Base-by-base conservation (phyloP, 148 eudicot genomes). In the Vaccinium darrowii region DNA sequence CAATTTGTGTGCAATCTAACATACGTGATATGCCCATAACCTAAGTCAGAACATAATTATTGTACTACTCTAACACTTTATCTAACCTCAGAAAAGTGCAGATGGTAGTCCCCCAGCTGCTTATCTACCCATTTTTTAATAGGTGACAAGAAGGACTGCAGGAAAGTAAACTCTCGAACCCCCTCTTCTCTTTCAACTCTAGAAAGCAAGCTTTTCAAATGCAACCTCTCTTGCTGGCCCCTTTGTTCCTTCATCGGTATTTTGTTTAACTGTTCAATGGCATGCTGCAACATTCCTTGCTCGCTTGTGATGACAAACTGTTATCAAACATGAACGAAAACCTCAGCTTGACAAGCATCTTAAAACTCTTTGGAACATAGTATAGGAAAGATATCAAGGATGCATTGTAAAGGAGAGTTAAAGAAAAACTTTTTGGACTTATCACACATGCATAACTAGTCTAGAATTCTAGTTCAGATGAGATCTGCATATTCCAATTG, bases 191-290 rank as follows among this genome's bases (percentile, higher is more conserved):
- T 86, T 86, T 93, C 96, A 75, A 91, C 89, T 86, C 88, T 92
- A 81, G 94, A 90, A 86, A 90, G 93, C 94, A 97, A 92, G 87
- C 94, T 92, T 88, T 93, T 92, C 81, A 97, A 87, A 86, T 95
- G 99, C 85, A 91, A 77, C 87, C 95, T 94, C 88, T 97, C 99
- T 87, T 97, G 98, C 78, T 93, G 95, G 77, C 99, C 98, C 85
- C 98, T 92, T 84, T 95, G 95, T 88, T 97, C 99, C 91, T 97
- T 95, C 76, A 95, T 60, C 49, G 98, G 95, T 86, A 97, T 93
- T 90, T 83, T 97, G 82, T 90, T 95, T 82, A 97, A 86, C 87
- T 94, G 98, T 71, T 93, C 95, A 65, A 97, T 97, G 80, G 96
- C 95, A 87, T 88, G 93, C 81, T 88, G 92, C 91, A 97, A 89